A percentile compares a stretch with the other conserved stretches of the same genome.
phyloP scores from a whole-genome alignment of 23 red algal genomes.

The Pyropia haitanensis region DNA sequence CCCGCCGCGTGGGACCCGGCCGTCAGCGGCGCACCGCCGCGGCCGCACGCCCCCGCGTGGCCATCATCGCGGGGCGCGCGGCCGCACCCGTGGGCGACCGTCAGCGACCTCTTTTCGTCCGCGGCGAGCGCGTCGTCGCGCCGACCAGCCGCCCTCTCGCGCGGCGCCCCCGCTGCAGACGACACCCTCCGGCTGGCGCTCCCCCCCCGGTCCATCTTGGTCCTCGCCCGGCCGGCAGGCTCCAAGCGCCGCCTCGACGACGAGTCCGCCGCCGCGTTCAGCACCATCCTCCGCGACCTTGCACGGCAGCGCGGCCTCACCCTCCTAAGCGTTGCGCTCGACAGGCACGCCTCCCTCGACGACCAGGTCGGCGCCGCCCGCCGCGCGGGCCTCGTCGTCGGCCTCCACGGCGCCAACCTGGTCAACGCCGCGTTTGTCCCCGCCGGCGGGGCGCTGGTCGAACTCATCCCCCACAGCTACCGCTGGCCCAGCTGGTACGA shows the following conservation, averaged over 20 bases:
- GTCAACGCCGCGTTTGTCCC: slow-evolving; percentile 50
- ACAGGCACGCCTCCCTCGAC: not conserved
- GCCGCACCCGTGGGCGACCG: no score
- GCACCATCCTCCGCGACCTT: slow-evolving; percentile 18
- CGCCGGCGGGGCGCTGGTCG: slow-evolving; percentile 30
- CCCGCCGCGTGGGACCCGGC: no score
- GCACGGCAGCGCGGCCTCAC: slow-evolving; percentile 1
- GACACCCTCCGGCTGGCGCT: slow-evolving; percentile 16
- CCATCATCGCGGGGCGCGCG: no score
- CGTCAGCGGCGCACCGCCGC: no score
- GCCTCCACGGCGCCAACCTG: slow-evolving; percentile 70
- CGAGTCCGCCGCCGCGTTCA: slow-evolving; percentile 31
- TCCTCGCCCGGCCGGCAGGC: not conserved
- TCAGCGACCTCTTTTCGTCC: no score
- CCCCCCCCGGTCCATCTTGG: not conserved
- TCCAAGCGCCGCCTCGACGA: slow-evolving; percentile 19
- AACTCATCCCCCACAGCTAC: slow-evolving; percentile 32
- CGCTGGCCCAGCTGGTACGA: slow-evolving; percentile 10
- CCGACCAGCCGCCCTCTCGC: no score
- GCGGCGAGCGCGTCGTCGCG: no score
- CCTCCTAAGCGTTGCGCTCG: slow-evolving; percentile 7
- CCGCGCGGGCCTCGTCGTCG: slow-evolving; percentile 33
- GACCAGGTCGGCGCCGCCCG: slow-evolving; percentile 21
- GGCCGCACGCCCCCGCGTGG: no score
- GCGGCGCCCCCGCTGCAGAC: not conserved